Conservation (phyloP, 352 stramenopile species). For the Stramenopiles sp. region DNA sequence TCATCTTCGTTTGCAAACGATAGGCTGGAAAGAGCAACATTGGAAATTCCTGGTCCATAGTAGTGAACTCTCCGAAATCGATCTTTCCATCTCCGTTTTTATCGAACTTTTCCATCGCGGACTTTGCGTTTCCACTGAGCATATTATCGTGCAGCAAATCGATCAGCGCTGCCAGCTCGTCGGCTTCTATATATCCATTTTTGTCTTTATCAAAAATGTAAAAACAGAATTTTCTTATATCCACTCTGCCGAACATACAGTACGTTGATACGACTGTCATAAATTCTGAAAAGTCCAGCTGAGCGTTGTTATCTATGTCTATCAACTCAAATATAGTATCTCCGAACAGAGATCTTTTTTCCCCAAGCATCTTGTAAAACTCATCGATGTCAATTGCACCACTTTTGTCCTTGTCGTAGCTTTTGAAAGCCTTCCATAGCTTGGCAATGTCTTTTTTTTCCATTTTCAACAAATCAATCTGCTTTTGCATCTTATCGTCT, state of each 20-base stretch:
- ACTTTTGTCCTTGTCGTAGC: slow-evolving; percentile 19
- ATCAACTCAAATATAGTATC: slow-evolving; percentile 22
- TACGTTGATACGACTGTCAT: slow-evolving; percentile 63
- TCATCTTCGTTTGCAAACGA: slow-evolving; percentile 62
- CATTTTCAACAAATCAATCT: slow-evolving; percentile 8
- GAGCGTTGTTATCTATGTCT: slow-evolving; percentile 16
- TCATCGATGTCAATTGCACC: slow-evolving; percentile 19
- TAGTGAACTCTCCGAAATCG: slow-evolving; percentile 27
- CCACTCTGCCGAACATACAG: slow-evolving; percentile 71
- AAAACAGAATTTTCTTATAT: slow-evolving; percentile 75
- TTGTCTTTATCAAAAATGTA: slow-evolving; percentile 58
- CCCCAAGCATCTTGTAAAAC: slow-evolving; percentile 20
- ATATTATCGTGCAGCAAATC: slow-evolving; percentile 10
- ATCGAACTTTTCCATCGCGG: slow-evolving; percentile 50
- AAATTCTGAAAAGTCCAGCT: slow-evolving; percentile 72
- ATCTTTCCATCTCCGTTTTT: slow-evolving; percentile 26
- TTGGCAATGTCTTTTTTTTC: slow-evolving; percentile 4
- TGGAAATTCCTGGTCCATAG: slow-evolving; percentile 26
- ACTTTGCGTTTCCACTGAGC: slow-evolving; percentile 49
- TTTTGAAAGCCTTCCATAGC: slow-evolving; percentile 16
- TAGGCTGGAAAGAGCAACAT: slow-evolving; percentile 28
- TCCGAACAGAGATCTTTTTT: slow-evolving; percentile 20
- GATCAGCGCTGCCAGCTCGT: neutral
- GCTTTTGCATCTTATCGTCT: slow-evolving; percentile 13
- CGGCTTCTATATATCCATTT: slow-evolving; percentile 47